Evolutionary conservation across 345 rosid genomes (phyloP).

Genomic region (Euphorbia pulcherrima): DNA sequence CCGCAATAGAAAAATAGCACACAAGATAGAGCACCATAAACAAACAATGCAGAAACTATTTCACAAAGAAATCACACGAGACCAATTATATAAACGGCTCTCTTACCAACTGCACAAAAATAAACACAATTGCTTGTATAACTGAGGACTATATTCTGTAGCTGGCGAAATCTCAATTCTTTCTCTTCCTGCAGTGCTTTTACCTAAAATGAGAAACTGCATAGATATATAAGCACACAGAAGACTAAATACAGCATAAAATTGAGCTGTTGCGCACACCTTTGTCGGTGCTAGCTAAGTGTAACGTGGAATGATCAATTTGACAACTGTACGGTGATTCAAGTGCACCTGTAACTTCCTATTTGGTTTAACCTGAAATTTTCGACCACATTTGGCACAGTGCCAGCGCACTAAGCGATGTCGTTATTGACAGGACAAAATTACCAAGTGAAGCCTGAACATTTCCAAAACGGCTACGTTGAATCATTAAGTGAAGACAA

Average conservation of each 20-base stretch:
- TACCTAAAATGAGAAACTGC: constrained; percentile 13
- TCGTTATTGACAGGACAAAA: constrained; percentile 17
- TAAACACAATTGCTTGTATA: neutral
- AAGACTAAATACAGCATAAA: neutral
- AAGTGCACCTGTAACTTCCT: constrained; percentile 15
- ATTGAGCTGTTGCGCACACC: constrained; percentile 3
- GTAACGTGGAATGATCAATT: constrained; percentile 19
- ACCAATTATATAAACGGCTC: neutral
- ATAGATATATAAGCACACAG: neutral
- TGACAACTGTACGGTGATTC: constrained; percentile 28
- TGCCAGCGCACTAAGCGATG: constrained; percentile 11
- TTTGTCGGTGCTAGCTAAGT: constrained; percentile 12
- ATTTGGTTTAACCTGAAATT: constrained; percentile 7
- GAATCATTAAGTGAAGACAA: constrained; percentile 6
- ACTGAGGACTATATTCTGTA: constrained; percentile 1
- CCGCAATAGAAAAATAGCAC: neutral
- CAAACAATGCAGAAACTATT: neutral
- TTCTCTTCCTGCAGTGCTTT: constrained; percentile 2
- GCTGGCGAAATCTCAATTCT: constrained; percentile 5
- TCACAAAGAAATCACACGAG: constrained; percentile 1
- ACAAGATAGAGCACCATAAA: neutral
- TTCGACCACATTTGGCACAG: constrained; percentile 17
- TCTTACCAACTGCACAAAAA: constrained; percentile 17
- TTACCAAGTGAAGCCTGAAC: constrained; percentile 15
- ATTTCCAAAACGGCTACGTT: constrained; percentile 13